A percentile compares a stretch with the other conserved stretches of the same genome.
Evolutionary conservation across 2,329 filamentous ascomycete species (phyloP).

Genomic region (Fusarium succisae): DNA sequence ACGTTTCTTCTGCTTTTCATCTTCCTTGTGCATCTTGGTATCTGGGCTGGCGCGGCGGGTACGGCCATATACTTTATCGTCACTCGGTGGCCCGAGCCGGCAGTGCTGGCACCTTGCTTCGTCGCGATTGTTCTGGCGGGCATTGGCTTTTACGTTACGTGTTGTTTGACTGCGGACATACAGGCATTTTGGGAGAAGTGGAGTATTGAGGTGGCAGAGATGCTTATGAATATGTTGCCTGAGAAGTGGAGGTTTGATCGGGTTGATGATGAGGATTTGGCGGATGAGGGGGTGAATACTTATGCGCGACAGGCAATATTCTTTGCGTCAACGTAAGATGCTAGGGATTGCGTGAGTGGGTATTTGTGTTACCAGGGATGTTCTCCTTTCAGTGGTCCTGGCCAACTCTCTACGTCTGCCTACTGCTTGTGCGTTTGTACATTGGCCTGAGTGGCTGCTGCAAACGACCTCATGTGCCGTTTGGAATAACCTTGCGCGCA

Average conservation of each 20-base stretch:
- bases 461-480: background rate
- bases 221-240: background rate
- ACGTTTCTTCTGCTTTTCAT: background rate
- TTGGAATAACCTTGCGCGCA: background rate
- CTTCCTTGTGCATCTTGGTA: constrained; percentile 19
- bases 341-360: background rate
- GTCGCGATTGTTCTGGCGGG: constrained; percentile 22
- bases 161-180: constrained; percentile 6
- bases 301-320: constrained; percentile 46
- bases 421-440: background rate
- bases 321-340: background rate
- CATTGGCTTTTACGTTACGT: constrained; percentile 6
- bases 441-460: background rate
- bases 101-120: constrained; percentile 41
- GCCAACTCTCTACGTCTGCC: too few relatives aligned
- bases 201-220: background rate
- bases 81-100: constrained; percentile 41
- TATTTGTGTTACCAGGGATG: too few relatives aligned
- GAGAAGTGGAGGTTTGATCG: constrained; percentile 12
- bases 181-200: background rate
- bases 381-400: background rate
- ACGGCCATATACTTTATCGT: constrained; percentile 43
- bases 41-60: constrained; percentile 31
- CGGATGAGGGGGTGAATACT: constrained; percentile 14
- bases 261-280: constrained; percentile 29